Conservation (phyloP, 2,329 filamentous ascomycete genomes). For the Calonectria naviculata region DNA sequence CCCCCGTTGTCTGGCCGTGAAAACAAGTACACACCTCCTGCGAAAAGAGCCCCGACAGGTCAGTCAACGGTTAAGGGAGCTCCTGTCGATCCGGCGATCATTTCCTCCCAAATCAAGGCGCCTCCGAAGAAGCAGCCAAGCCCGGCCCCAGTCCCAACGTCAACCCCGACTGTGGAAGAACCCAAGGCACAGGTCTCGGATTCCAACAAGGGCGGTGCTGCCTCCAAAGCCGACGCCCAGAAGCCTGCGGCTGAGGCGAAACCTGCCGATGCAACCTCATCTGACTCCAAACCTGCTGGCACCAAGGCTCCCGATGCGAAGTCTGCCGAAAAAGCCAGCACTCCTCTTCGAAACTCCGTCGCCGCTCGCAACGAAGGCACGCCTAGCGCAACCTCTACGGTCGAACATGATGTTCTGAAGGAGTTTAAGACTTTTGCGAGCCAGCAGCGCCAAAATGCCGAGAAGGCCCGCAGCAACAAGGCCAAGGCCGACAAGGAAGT, state of each 20-base stretch:
- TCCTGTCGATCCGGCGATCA: constrained; percentile 89
- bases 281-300: constrained; percentile 45
- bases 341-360: constrained; percentile 46
- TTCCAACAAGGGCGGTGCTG: constrained; percentile 43
- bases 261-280: constrained; percentile 26
- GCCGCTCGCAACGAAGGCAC: constrained; percentile 53
- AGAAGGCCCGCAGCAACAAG: constrained; percentile 68
- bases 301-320: constrained; percentile 46
- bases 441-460: constrained; percentile 64
- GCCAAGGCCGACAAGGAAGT: constrained; percentile 84
- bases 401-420: constrained; percentile 70
- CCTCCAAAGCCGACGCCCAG: constrained; percentile 39
- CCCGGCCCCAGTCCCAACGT: constrained; percentile 16
- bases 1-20: constrained; percentile 69
- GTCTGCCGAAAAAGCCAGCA: constrained; percentile 37
- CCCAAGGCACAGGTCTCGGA: constrained; percentile 39
- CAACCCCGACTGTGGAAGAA: constrained; percentile 35
- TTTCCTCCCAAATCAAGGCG: constrained; percentile 80
- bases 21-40: constrained; percentile 91
- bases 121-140: constrained; percentile 51
- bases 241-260: constrained; percentile 45
- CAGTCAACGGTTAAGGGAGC: constrained; percentile 80
- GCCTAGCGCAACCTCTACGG: constrained; percentile 68
- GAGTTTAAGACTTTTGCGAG: constrained; percentile 74
- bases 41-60: constrained; percentile 81